Evolutionary conservation across 2,329 filamentous ascomycete genomes (phyloP).

Genomic region (Venturia carpophila): DNA sequence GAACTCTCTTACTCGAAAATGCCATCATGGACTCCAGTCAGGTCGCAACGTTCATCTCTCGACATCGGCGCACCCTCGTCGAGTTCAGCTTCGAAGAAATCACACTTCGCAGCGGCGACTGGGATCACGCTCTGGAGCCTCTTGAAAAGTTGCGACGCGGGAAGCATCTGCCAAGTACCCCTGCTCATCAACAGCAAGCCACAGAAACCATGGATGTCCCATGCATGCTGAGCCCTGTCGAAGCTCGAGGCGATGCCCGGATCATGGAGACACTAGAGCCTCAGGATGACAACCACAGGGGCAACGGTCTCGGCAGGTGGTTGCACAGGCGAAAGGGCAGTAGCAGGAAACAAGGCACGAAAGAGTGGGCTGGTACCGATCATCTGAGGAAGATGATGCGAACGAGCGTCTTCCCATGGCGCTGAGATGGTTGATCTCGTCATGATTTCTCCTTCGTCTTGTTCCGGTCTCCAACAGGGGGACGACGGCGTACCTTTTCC

Average conservation of each 20-base stretch:
- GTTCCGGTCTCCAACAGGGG: slow-evolving; percentile 11
- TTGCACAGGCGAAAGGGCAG: slow-evolving; percentile 10
- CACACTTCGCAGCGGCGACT: slow-evolving; percentile 60
- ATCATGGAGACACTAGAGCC: slow-evolving; percentile 18
- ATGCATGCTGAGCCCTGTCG: slow-evolving; percentile 15
- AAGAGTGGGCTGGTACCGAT: background rate
- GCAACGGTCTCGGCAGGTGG: slow-evolving; percentile 12
- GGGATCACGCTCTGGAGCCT: slow-evolving; percentile 75
- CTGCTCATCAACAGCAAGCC: background rate
- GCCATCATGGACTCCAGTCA: slow-evolving; percentile 62
- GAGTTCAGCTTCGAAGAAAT: slow-evolving; percentile 79
- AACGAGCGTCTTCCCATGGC: slow-evolving; percentile 13
- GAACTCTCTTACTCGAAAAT: slow-evolving; percentile 64
- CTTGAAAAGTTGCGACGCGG: slow-evolving; percentile 40
- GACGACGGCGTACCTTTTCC: slow-evolving; percentile 10
- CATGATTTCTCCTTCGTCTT: background rate
- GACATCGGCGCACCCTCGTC: slow-evolving; percentile 59
- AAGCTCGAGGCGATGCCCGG: slow-evolving; percentile 3
- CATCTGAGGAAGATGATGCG: slow-evolving; percentile 11
- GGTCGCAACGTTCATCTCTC: slow-evolving; percentile 48
- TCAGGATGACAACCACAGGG: background rate
- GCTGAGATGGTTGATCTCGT: background rate
- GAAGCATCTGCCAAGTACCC: slow-evolving; percentile 5
- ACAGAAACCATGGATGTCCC: slow-evolving; percentile 19
- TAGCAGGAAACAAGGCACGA: background rate